Base-by-base conservation (phyloP, 441 rosid species). In the Breynia disticha region DNA sequence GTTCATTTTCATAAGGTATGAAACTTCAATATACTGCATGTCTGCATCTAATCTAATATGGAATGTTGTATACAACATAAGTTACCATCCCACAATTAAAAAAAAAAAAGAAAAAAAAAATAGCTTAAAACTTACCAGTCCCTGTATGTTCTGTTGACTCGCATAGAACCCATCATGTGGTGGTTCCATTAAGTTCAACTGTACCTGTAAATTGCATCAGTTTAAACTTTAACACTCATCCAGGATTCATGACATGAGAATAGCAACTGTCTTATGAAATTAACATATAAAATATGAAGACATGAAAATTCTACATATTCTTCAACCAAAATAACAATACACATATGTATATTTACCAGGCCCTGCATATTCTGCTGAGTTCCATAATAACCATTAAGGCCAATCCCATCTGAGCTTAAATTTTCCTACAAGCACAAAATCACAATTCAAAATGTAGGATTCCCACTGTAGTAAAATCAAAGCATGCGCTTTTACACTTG, bases 51-150 rank as follows among this genome's bases (percentile, higher is more conserved):
- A 19, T 22, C 21, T 19, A 19, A 52, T 44, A 35, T 15, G 38
- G 37, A 7, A 17, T 45, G 1, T 18, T 37, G 41, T 17, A 67
- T 37, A 49, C 47, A 32, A 22, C 10, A 49, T 37, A 50, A 64
- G 79, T 49, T 74, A 87, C 95, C 81, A 83, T 74, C 56, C 95
- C 95, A n/a, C n/a, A n/a, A n/a, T n/a, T n/a, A n/a, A n/a, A n/a
- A n/a, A n/a, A n/a, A n/a, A n/a, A n/a, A n/a, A n/a, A n/a, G n/a
- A n/a, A n/a, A n/a, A n/a, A n/a, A n/a, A n/a, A n/a, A n/a, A n/a
- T n/a, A n/a, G n/a, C n/a, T n/a, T n/a, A n/a, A n/a, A 50, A 64
- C 81, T 49, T 74, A 87, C 95, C 81, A 83, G 75, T 57, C 95
- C 95, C 64, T 83, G 95, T 51, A 87, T 75, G 45, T 78, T 69